A percentile compares a stretch with the other conserved stretches of the same genome.
Conservation (phyloP, 352 stramenopile genomes). For the Blastocystis sp. region DNA sequence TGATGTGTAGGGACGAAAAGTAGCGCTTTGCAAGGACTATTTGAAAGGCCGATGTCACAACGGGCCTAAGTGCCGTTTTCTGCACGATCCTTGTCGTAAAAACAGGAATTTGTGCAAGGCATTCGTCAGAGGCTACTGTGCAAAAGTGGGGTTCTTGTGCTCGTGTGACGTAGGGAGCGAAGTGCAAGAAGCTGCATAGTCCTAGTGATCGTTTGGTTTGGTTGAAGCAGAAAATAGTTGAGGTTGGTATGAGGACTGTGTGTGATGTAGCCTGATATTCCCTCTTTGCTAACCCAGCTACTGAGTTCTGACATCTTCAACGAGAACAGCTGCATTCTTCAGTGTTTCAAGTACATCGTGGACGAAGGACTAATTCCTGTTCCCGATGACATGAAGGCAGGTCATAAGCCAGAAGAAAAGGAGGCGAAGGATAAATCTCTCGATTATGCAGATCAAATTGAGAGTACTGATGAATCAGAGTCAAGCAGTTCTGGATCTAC, state of each 20-base stretch:
- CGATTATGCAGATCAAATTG: not conserved
- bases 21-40: conserved; percentile 42
- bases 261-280: not conserved
- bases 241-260: not conserved
- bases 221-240: conserved; percentile 48
- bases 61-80: not conserved
- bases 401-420: not conserved
- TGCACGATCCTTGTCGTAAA: conserved; percentile 57
- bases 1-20: not conserved
- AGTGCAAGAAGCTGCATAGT: conserved; percentile 46
- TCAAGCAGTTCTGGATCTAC: not conserved
- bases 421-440: not conserved
- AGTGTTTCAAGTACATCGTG: conserved; percentile 59
- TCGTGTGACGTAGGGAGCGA: not conserved
- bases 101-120: conserved; percentile 36
- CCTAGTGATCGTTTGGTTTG: conserved; percentile 46
- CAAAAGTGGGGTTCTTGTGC: not conserved
- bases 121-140: conserved; percentile 50
- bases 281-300: conserved; percentile 17
- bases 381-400: not conserved
- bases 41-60: conserved; percentile 22
- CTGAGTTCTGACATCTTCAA: conserved; percentile 26
- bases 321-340: conserved; percentile 61
- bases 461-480: not conserved
- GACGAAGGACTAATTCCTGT: conserved; percentile 51